Base-by-base conservation (phyloP, 306 rosid species). In the Notholithocarpus densiflorus region DNA sequence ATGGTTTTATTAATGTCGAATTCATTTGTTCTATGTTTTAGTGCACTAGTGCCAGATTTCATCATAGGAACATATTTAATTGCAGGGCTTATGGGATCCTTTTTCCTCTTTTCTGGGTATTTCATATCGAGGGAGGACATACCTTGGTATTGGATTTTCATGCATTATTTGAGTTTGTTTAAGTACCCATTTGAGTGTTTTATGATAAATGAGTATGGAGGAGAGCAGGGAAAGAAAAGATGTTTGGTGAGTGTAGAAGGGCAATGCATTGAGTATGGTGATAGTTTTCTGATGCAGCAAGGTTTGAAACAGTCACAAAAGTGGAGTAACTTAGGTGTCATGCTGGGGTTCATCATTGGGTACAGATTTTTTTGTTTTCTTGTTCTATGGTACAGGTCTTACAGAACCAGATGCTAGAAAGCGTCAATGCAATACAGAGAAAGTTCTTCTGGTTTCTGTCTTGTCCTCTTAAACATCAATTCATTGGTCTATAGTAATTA, bases 1-100 rank as follows among this genome's bases (percentile, higher is more conserved):
- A 68, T 88, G 86, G 92, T 92, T 37, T 78, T 90, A 68, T 82
- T 90, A 75, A 89, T 86, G 93, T 78, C 87, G 4, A 82, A 82
- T 75, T 88, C 91, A 1, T 74, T 72, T 12, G 81, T 85, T 40
- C 84, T 86, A 11, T 84, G 74, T 40, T 75, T 72, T 32, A 77
- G 84, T 76, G 79, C 87, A 55, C 69, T 88, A 7, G 85, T 78
- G 0, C 81, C 87, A 19, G 78, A 88, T 54, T 88, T 75, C 82
- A 79, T 80, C 57, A 59, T 80, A 11, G 87, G 89, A 24, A 80
- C 82, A n/a, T 69, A 87, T 37, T 31, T 82, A 19, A 72, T 77
- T 21, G 74, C 78, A 23, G 80, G 79, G 23, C 26, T 82, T 27
- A 32, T 87, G 76, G 85, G 89, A 14, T 70, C 82, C 6, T 87